A percentile compares a stretch with the other conserved stretches of the same genome.
These are phyloP conservation scores for Colletotrichum scovillei DNA, from an alignment of 2,329 filamentous ascomycete species.

Conservation along the genomic window DNA sequence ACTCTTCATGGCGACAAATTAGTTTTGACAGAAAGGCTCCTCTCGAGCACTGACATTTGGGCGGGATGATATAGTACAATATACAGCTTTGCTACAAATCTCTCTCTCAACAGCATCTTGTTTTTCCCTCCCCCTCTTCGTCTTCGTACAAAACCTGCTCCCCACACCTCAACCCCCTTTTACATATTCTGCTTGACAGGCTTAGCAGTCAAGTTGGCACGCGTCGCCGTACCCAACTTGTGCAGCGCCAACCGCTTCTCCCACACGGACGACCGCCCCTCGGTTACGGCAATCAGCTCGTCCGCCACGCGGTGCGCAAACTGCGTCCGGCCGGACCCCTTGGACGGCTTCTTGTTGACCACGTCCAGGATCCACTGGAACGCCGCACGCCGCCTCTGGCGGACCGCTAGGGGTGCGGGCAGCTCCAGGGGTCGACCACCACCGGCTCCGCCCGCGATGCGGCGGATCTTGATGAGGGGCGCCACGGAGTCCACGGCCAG, in stretches of 20 bases:
- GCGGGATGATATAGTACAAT: conserved; percentile 34
- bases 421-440: conserved; percentile 88
- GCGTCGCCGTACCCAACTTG: conserved; percentile 80
- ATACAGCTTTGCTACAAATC: conserved; percentile 33
- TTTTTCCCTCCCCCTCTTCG: not conserved
- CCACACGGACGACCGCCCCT: conserved; percentile 88
- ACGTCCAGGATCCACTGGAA: conserved; percentile 90
- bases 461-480: conserved; percentile 84
- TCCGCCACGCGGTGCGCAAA: conserved; percentile 85
- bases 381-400: conserved; percentile 82
- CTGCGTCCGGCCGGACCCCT: conserved; percentile 76
- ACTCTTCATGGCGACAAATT: too few relatives aligned
- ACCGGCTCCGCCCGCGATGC: conserved; percentile 81
- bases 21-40: not conserved
- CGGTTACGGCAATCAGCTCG: conserved; percentile 87
- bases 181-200: conserved; percentile 51
- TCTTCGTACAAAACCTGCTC: not conserved
- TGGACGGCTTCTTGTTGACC: conserved; percentile 81
- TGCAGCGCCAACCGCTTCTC: conserved; percentile 82
- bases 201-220: conserved; percentile 74
- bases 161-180: conserved; percentile 8
- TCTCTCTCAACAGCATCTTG: not conserved
- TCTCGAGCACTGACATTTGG: conserved; percentile 19
- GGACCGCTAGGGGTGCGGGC: conserved; percentile 78
- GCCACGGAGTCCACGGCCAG: conserved; percentile 93